Evolutionary conservation across 768 basidiomycete genomes (phyloP).

Genomic region (Panaeolus papilionaceus): DNA sequence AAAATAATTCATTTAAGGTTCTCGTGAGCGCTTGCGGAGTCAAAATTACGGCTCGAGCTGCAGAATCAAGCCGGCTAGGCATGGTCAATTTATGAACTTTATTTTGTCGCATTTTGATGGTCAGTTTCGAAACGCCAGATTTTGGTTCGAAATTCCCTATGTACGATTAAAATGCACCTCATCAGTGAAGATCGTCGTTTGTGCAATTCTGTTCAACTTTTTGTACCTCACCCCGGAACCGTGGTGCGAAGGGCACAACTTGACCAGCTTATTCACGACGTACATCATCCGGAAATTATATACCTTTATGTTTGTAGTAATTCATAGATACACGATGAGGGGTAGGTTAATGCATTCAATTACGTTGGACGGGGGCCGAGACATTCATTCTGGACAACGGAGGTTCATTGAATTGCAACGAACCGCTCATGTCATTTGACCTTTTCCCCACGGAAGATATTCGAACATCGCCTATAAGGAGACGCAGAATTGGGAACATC

Average conservation of each 20-base stretch:
- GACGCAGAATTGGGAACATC: neutral
- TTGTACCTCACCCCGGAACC: neutral
- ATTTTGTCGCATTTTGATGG: neutral
- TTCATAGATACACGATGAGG: neutral
- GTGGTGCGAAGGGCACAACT: neutral
- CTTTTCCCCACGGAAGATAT: neutral
- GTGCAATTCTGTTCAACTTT: too few species aligned
- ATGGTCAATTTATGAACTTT: neutral
- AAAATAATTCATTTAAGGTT: conserved; percentile 2
- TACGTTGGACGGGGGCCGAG: neutral
- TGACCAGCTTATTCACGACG: neutral
- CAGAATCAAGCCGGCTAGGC: neutral
- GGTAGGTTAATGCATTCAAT: neutral
- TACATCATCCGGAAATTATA: neutral
- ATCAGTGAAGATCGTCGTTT: too few species aligned
- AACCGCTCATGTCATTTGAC: neutral
- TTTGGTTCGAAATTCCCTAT: neutral
- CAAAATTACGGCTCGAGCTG: neutral
- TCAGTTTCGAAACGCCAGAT: neutral
- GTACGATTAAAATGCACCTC: too few species aligned
- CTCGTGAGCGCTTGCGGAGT: conserved; percentile 12
- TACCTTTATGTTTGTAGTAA: neutral
- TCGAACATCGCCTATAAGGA: neutral
- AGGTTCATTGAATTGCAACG: neutral
- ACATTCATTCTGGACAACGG: neutral